Conservation (phyloP, 768 basidiomycete genomes). For the Chalciporus pseudorubinellus region DNA sequence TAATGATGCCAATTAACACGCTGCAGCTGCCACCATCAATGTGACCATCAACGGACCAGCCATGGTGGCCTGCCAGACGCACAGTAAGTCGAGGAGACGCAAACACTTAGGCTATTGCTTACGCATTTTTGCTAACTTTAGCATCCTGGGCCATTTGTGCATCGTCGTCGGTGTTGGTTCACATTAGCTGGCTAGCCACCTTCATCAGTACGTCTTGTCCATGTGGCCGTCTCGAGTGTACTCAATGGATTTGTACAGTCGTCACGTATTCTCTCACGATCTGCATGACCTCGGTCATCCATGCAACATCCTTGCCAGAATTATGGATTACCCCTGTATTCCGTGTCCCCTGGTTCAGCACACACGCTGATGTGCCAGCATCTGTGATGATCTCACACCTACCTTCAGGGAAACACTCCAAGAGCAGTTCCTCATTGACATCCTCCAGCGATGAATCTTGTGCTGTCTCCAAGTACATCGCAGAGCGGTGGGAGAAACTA, state of each 20-base stretch:
- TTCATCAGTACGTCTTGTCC: conserved; percentile 41
- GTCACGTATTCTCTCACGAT: conserved; percentile 56
- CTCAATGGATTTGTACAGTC: conserved; percentile 33
- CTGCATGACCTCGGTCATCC: conserved; percentile 44
- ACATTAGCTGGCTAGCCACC: conserved; percentile 47
- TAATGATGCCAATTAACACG: background rate
- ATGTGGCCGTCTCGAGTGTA: background rate
- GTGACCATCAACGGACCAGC: conserved; percentile 45
- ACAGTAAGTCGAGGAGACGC: conserved; percentile 31
- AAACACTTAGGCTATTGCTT: conserved; percentile 2
- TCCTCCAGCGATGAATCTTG: conserved; percentile 18
- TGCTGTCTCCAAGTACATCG: conserved; percentile 27
- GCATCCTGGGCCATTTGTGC: conserved; percentile 45
- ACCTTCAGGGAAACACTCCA: conserved; percentile 11
- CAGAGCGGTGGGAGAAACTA: conserved; percentile 31
- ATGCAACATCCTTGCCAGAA: conserved; percentile 39
- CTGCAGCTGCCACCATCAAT: conserved; percentile 47
- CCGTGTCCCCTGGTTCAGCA: conserved; percentile 56
- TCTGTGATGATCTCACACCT: conserved; percentile 2
- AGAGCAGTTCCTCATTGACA: conserved; percentile 6
- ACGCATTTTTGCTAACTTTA: conserved; percentile 11
- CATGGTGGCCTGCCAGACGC: conserved; percentile 30
- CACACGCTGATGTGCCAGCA: background rate
- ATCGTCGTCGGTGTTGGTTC: conserved; percentile 47
- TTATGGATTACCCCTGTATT: conserved; percentile 56